phyloP scores from a whole-genome alignment of 805 yeast genomes.

The Wickerhamiella dianesei region DNA sequence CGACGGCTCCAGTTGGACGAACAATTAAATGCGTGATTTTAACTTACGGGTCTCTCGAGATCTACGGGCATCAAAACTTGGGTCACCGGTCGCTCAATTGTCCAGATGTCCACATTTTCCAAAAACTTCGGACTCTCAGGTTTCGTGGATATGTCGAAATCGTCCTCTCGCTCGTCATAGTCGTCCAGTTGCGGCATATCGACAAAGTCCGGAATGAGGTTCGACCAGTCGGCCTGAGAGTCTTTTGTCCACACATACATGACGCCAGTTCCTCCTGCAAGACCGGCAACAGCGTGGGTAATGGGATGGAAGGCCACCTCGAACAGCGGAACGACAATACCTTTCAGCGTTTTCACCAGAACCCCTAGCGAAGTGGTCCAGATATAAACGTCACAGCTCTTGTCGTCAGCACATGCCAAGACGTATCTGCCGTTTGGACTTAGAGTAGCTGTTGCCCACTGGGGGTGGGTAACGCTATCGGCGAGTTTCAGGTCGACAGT shows the following conservation, averaged over 20 bases:
- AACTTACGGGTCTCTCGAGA: not conserved
- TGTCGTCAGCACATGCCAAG: slow-evolving; percentile 10
- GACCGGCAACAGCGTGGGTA: slow-evolving; percentile 7
- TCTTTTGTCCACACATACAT: slow-evolving; percentile 12
- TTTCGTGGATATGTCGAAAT: slow-evolving; percentile 8
- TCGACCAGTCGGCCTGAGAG: slow-evolving; percentile 9
- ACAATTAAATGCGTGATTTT: slow-evolving; percentile 15
- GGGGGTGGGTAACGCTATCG: slow-evolving; percentile 8
- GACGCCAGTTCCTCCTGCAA: slow-evolving; percentile 9
- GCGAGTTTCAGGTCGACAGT: slow-evolving; percentile 7
- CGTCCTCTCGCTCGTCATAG: slow-evolving; percentile 8
- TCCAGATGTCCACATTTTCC: slow-evolving; percentile 7
- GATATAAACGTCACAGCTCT: slow-evolving; percentile 6
- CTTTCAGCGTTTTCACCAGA: slow-evolving; percentile 6
- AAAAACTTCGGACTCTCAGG: not conserved
- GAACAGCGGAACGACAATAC: slow-evolving; percentile 5
- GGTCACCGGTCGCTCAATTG: slow-evolving; percentile 5
- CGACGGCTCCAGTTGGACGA: slow-evolving; percentile 65
- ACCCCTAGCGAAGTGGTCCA: slow-evolving; percentile 9
- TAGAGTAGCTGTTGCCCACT: slow-evolving; percentile 7
- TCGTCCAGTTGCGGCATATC: slow-evolving; percentile 8
- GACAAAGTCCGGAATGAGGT: slow-evolving; percentile 10
- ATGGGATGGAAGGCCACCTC: slow-evolving; percentile 9
- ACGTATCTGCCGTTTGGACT: slow-evolving; percentile 12
- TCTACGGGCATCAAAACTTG: slow-evolving; percentile 7